A percentile compares a stretch with the other conserved stretches of the same genome.
phyloP scores from a whole-genome alignment of 78 protist species.

The Monosiga brevicollis region DNA sequence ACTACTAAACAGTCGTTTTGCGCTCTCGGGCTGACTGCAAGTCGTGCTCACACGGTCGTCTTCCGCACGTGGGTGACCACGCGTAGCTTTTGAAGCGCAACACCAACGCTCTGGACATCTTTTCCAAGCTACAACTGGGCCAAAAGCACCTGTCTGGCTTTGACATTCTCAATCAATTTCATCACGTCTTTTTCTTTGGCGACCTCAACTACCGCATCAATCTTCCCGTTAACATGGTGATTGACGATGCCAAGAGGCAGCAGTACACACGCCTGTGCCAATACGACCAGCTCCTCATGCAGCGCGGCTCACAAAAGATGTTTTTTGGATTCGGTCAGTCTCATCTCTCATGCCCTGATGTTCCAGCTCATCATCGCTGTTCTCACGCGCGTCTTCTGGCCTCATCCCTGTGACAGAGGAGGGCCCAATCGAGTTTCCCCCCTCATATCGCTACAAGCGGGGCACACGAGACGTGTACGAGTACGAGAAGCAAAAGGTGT shows the following conservation, averaged over 20 bases:
- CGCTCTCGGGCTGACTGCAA: too few relatives aligned
- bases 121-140: constrained; percentile 27
- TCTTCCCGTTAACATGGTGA: constrained; percentile 34
- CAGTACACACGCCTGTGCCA: constrained; percentile 8
- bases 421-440: constrained; percentile 28
- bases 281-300: constrained; percentile 54
- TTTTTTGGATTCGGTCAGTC: constrained; percentile 63
- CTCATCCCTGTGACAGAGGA: too few relatives aligned
- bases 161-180: constrained; percentile 38
- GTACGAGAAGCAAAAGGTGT: neutral
- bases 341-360: too few relatives aligned
- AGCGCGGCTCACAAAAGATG: constrained; percentile 3
- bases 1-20: too few relatives aligned
- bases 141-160: neutral
- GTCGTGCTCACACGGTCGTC: too few relatives aligned
- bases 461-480: constrained; percentile 11
- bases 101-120: constrained; percentile 42
- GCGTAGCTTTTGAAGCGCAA: constrained; percentile 33
- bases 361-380: too few relatives aligned
- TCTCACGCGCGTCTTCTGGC: too few relatives aligned
- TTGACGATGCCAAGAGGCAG: neutral
- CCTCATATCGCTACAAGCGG: constrained; percentile 51
- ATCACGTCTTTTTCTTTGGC: constrained; percentile 76
- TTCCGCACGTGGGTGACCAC: too few relatives aligned
- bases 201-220: constrained; percentile 80